phyloP scores from a whole-genome alignment of 176 grass and related monocot species.

The Leersia perrieri region DNA sequence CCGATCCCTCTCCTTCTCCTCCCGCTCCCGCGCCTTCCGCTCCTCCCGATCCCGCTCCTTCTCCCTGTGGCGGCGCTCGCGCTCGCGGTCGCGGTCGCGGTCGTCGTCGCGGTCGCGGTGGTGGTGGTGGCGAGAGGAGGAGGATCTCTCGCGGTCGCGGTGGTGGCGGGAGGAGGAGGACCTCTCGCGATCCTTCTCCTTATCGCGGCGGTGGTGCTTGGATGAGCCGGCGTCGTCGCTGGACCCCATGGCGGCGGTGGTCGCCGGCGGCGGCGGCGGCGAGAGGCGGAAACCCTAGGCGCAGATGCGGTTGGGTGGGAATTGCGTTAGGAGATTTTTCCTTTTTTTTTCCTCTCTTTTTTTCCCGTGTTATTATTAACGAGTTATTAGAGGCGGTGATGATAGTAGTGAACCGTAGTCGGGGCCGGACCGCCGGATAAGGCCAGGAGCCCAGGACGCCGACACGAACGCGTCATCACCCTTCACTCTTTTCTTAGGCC shows the following conservation, averaged over 20 bases:
- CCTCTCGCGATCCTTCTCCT: conserved; percentile 39
- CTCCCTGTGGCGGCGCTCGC: conserved; percentile 27
- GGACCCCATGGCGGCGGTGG: conserved; percentile 33
- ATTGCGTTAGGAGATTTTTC: background rate
- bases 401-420: background rate
- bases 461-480: too few relatives aligned
- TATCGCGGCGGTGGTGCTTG: conserved; percentile 45
- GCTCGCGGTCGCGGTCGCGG: conserved; percentile 9
- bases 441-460: background rate
- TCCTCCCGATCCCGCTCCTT: conserved; percentile 40
- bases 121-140: conserved; percentile 24
- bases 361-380: background rate
- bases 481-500: too few relatives aligned
- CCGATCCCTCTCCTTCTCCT: conserved; percentile 39
- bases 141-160: conserved; percentile 23
- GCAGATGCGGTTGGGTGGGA: background rate
- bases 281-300: conserved; percentile 39
- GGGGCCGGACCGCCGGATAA: too few relatives aligned
- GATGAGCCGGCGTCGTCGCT: conserved; percentile 31
- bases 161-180: conserved; percentile 34
- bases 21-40: conserved; percentile 50
- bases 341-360: background rate
- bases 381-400: background rate
- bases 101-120: conserved; percentile 18
- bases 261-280: conserved; percentile 1